Evolutionary conservation across 2,329 filamentous ascomycete genomes (phyloP).

Genomic region (Trichoderma koningiopsis): DNA sequence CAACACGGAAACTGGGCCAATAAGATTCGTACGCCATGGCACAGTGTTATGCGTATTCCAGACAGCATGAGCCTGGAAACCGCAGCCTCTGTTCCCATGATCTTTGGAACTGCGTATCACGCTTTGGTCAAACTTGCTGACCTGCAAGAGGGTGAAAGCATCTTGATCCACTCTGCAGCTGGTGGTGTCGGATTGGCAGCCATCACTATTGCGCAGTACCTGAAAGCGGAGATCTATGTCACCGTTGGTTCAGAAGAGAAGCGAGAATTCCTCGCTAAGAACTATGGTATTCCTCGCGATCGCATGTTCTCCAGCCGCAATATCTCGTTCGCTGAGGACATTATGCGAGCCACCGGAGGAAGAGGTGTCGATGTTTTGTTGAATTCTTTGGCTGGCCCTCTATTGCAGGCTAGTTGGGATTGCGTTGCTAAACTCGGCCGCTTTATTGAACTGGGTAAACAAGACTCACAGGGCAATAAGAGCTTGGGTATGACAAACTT

Average conservation of each 20-base stretch:
- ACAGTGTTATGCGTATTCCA: not conserved
- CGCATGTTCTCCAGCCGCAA: constrained; percentile 27
- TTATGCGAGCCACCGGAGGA: constrained; percentile 27
- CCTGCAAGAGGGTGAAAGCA: constrained; percentile 29
- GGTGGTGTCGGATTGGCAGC: not conserved
- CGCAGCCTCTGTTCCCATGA: not conserved
- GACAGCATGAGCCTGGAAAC: not conserved
- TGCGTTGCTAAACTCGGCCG: constrained; percentile 38
- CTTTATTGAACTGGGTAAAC: constrained; percentile 43
- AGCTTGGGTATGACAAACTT: constrained; percentile 27
- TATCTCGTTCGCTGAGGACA: constrained; percentile 29
- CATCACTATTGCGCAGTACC: constrained; percentile 23
- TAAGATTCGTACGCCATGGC: not conserved
- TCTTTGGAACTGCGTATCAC: constrained; percentile 28
- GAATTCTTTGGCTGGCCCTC: constrained; percentile 27
- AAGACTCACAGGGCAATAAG: constrained; percentile 32
- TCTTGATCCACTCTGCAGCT: not conserved
- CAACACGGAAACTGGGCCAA: not conserved
- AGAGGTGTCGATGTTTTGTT: constrained; percentile 28
- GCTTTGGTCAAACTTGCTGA: constrained; percentile 29
- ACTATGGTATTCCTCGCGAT: constrained; percentile 31
- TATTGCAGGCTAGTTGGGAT: constrained; percentile 26
- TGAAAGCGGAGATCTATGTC: constrained; percentile 27
- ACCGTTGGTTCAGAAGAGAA: not conserved
- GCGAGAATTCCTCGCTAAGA: constrained; percentile 11